Conservation (phyloP, 169 alveolate species). For the Plasmodium gaboni region DNA sequence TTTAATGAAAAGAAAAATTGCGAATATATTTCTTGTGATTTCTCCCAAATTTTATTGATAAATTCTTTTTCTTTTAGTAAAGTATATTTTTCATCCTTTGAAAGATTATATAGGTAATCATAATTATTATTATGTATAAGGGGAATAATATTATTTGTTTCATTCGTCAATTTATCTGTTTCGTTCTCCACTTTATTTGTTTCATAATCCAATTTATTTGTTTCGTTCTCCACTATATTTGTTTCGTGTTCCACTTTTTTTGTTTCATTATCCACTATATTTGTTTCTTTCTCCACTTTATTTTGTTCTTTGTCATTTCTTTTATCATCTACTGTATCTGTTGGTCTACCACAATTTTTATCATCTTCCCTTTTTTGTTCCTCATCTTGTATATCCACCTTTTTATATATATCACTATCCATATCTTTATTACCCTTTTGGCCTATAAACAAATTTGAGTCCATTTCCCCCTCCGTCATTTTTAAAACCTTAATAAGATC, state of each 20-base stretch:
- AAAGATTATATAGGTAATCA: too few relatives aligned
- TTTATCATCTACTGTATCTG: neutral
- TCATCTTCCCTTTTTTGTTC: slow-evolving; percentile 15
- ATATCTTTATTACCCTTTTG: neutral
- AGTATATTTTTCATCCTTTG: too few relatives aligned
- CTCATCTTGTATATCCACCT: slow-evolving; percentile 14
- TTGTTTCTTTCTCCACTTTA: neutral
- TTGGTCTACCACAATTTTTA: neutral
- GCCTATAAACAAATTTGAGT: neutral
- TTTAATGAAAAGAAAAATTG: slow-evolving; percentile 53
- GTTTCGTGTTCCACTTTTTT: too few relatives aligned
- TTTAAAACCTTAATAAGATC: slow-evolving; percentile 3
- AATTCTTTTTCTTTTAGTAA: slow-evolving; percentile 6
- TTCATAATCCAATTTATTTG: neutral
- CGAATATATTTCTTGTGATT: slow-evolving; percentile 50
- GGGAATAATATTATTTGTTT: neutral
- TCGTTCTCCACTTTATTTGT: too few relatives aligned
- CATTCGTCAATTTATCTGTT: neutral
- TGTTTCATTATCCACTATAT: too few relatives aligned
- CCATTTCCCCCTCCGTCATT: neutral
- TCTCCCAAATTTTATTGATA: slow-evolving; percentile 51
- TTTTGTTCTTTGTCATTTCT: neutral
- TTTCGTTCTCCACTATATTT: too few relatives aligned
- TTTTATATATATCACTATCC: neutral
- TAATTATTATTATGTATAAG: too few relatives aligned